Evolutionary conservation across 495 filamentous ascomycete genomes (phyloP).

Genomic region (Podospora anserina): DNA sequence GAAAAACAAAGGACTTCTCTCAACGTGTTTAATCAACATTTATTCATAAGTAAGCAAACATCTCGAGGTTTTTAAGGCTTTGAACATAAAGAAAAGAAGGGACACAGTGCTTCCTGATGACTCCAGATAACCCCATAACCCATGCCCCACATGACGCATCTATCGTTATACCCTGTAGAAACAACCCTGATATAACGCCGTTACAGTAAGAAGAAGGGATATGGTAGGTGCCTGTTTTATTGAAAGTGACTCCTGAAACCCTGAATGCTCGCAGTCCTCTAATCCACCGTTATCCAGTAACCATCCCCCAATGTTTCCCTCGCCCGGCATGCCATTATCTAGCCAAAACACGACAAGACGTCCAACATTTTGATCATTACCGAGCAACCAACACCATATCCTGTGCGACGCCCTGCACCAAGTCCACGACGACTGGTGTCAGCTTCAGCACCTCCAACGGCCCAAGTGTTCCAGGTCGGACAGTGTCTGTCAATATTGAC

Average conservation of each 20-base stretch:
- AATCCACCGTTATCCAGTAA: not conserved
- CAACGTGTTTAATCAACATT: too few species aligned
- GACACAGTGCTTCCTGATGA: too few species aligned
- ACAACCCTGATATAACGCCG: too few species aligned
- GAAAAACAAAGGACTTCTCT: too few species aligned
- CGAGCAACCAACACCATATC: not conserved
- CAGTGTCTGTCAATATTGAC: not conserved
- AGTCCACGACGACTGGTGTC: not conserved
- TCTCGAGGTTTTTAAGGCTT: too few species aligned
- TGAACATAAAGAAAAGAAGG: too few species aligned
- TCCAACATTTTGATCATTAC: not conserved
- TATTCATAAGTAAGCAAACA: too few species aligned
- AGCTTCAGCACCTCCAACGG: not conserved
- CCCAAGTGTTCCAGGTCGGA: not conserved
- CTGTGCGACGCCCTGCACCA: not conserved
- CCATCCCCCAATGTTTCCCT: not conserved
- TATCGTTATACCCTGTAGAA: too few species aligned
- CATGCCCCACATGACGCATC: not conserved
- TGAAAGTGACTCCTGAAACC: not conserved
- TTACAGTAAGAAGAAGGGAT: not conserved
- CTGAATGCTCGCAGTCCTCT: not conserved
- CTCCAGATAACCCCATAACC: too few species aligned
- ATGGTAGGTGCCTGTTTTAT: not conserved
- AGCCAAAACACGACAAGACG: not conserved
- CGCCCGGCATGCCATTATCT: not conserved